These are phyloP conservation scores for Sporothrix dimorphospora DNA, from an alignment of 2,329 filamentous ascomycete genomes.

Conservation along the genomic window DNA sequence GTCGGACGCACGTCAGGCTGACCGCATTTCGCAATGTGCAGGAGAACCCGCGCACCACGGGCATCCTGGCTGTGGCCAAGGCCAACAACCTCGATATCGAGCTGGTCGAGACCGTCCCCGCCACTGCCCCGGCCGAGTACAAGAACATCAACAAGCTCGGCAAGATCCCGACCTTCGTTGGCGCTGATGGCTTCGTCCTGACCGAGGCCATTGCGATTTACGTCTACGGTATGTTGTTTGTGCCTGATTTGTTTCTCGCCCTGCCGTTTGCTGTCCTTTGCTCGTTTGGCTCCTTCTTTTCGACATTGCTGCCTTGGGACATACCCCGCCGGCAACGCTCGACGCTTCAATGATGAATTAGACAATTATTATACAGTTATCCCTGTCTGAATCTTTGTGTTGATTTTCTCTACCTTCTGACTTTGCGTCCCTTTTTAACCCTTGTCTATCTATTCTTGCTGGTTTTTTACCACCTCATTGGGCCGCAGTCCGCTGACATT, in stretches of 20 bases:
- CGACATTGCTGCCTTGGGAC: not conserved
- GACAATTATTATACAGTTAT: conserved; percentile 84
- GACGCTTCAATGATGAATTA: conserved; percentile 64
- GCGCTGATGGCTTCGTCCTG: conserved; percentile 86
- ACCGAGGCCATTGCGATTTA: conserved; percentile 92
- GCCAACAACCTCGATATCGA: conserved; percentile 94
- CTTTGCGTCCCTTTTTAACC: conserved; percentile 41
- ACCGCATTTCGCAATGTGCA: conserved; percentile 45
- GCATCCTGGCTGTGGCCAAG: conserved; percentile 92
- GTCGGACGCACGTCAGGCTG: conserved; percentile 27
- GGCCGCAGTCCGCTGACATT: conserved; percentile 34
- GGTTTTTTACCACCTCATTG: conserved; percentile 10
- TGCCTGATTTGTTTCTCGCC: not conserved
- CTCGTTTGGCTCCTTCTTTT: not conserved
- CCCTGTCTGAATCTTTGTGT: conserved; percentile 94
- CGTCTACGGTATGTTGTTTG: conserved; percentile 87
- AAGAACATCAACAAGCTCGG: conserved; percentile 82
- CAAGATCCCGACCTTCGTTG: conserved; percentile 92
- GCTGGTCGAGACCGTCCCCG: conserved; percentile 71
- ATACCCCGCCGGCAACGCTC: not conserved
- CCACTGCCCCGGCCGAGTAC: conserved; percentile 74
- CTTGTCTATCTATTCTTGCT: conserved; percentile 39
- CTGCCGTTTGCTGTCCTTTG: conserved; percentile 26
- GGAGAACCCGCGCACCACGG: conserved; percentile 87
- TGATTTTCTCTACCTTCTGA: conserved; percentile 91